Conservation (phyloP, 805 yeast genomes). For the Jamesozyma gamospora region DNA sequence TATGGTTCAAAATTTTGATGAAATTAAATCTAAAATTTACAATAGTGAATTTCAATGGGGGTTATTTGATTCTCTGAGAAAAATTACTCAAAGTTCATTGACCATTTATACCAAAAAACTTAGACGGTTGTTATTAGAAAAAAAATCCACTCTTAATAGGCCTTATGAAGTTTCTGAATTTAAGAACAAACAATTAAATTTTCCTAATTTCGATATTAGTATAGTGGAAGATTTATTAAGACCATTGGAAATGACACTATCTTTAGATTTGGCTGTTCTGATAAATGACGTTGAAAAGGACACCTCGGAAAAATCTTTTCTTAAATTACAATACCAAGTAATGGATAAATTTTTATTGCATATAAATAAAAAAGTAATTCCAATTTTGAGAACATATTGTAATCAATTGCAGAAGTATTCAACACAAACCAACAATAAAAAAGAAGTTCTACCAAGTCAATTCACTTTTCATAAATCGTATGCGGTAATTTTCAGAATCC, state of each 20-base stretch:
- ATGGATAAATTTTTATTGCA: conserved; percentile 19
- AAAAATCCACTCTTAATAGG: conserved; percentile 20
- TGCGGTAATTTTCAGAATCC: conserved; percentile 22
- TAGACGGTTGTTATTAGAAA: conserved; percentile 24
- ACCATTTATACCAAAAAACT: conserved; percentile 24
- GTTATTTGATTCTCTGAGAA: conserved; percentile 16
- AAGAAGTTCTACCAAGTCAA: conserved; percentile 2
- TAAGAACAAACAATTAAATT: conserved; percentile 12
- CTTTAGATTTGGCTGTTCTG: conserved; percentile 27
- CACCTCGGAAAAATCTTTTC: conserved; percentile 18
- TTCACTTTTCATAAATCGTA: conserved; percentile 38
- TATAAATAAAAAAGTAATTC: conserved; percentile 17
- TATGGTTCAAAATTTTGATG: conserved; percentile 7
- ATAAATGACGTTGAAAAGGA: conserved; percentile 23
- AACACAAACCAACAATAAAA: not conserved
- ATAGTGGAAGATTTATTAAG: conserved; percentile 26
- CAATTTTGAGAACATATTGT: conserved; percentile 18
- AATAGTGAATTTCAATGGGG: conserved; percentile 20
- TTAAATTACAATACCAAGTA: conserved; percentile 23
- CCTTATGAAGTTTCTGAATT: conserved; percentile 21
- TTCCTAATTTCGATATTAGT: conserved; percentile 18
- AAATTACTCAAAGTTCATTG: conserved; percentile 22
- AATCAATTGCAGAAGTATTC: conserved; percentile 21
- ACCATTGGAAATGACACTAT: conserved; percentile 24
- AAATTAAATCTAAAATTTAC: conserved; percentile 13